Evolutionary conservation across 2,329 filamentous ascomycete species (phyloP), one percentile per base, ranked within the genome.

Genomic region (Daldinia eschscholtzii): DNA sequence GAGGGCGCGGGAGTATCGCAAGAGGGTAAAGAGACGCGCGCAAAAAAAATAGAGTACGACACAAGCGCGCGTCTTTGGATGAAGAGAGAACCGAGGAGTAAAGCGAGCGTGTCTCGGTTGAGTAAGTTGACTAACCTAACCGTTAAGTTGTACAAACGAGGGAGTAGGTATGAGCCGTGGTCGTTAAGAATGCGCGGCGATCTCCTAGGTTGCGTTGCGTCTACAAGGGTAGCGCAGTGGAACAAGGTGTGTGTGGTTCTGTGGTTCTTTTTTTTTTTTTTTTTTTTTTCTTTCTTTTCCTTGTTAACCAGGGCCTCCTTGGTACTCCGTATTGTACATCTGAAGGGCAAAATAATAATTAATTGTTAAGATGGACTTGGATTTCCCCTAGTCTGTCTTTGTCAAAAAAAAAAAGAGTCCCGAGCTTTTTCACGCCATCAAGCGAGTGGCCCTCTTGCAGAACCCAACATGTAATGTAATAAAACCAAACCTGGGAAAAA

Each of bases 1-100:
- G 68, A 71, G 70, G 65, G 63, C 57, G 70, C 58, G 65, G 66
- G 33, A 72, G 70, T 72, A 65, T 74, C 73, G 72, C 75, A 73
- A 76, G 73, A 74, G 73, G 72, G 53, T 68, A 62, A 56, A 73
- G 76, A 77, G 75, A 77, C 72, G 72, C 75, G 74, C 75, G 74
- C 75, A 74, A 76, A 74, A 67, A 63, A 62, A 63, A 64, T 67
- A 50, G 66, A 62, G 71, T 67, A 70, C 50, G 41, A 66, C 61
- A 61, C 79, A 80, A 79, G 79, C 79, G 79, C 79, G 79, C 78
- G 79, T 79, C 76, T 80, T 76, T 68, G 65, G 65, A 50, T 44
- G 41, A 58, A 61, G 57, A 72, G 60, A 70, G 67, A 75, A 69
- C 71, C 73, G 70, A 72, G 67, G 60, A 67, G 63, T 59, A 72